Conservation (phyloP, 768 basidiomycete genomes). For the Tylopilus cervinicoccineus region DNA sequence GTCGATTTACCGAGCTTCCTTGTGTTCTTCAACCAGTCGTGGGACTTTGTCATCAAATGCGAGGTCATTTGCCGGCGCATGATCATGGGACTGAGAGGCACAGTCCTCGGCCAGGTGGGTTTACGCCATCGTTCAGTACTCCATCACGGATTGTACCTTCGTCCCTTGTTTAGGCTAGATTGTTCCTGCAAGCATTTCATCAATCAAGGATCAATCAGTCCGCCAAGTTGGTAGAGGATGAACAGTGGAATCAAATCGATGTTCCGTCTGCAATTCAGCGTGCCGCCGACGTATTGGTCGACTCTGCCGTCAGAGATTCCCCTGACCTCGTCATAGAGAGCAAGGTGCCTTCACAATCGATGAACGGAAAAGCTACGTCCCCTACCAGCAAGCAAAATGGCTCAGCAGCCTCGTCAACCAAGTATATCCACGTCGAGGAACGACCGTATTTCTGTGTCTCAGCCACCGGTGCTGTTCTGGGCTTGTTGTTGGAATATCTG, state of each 20-base stretch:
- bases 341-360: slow-evolving; percentile 2
- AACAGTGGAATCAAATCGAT: slow-evolving; percentile 83
- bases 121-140: slow-evolving; percentile 2
- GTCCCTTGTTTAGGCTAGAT: slow-evolving; percentile 58
- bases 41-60: slow-evolving; percentile 86
- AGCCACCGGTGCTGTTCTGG: slow-evolving; percentile 75
- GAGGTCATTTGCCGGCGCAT: slow-evolving; percentile 84
- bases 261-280: slow-evolving; percentile 64
- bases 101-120: slow-evolving; percentile 74
- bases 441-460: slow-evolving; percentile 79
- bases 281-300: slow-evolving; percentile 68
- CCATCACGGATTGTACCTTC: background rate
- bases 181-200: slow-evolving; percentile 85
- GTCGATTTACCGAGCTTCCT: slow-evolving; percentile 75
- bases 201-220: slow-evolving; percentile 71
- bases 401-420: slow-evolving; percentile 35
- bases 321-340: slow-evolving; percentile 52
- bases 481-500: slow-evolving; percentile 79
- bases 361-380: slow-evolving; percentile 13
- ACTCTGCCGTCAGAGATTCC: slow-evolving; percentile 80
- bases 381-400: slow-evolving; percentile 20
- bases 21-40: slow-evolving; percentile 76
- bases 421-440: slow-evolving; percentile 77
- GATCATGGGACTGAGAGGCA: slow-evolving; percentile 90
- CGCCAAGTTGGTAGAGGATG: slow-evolving; percentile 92